Conservation (phyloP, 2,329 filamentous ascomycete genomes). For the Xylaria sp. region DNA sequence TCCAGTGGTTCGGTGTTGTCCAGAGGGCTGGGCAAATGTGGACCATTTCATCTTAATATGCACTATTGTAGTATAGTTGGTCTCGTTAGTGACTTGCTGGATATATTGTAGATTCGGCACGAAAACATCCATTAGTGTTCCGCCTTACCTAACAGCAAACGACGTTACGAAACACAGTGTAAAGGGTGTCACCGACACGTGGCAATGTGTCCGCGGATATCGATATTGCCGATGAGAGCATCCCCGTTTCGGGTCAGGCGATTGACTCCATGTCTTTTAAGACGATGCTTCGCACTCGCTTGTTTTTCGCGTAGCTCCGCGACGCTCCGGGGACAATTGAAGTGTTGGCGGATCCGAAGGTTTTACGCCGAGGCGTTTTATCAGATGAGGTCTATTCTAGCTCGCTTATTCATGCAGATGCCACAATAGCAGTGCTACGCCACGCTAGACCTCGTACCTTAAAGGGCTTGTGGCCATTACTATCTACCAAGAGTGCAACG, state of each 20-base stretch:
- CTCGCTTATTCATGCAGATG: neutral
- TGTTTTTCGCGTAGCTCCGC: slow-evolving; percentile 3
- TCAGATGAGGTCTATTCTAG: neutral
- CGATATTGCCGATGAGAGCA: neutral
- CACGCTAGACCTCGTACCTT: neutral
- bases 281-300: slow-evolving; percentile 5
- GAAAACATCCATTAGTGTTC: neutral
- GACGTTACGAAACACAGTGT: neutral
- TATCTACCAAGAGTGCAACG: neutral
- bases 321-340: neutral
- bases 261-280: neutral
- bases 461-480: neutral
- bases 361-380: neutral
- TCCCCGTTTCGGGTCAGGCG: neutral
- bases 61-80: neutral
- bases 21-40: neutral
- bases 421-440: neutral
- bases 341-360: neutral
- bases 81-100: neutral
- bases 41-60: neutral
- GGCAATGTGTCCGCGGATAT: neutral
- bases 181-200: neutral
- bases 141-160: neutral
- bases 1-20: neutral
- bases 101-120: neutral